These are phyloP conservation scores for Penicillium alfredii DNA, from an alignment of 495 filamentous ascomycete genomes.

Conservation along the genomic window DNA sequence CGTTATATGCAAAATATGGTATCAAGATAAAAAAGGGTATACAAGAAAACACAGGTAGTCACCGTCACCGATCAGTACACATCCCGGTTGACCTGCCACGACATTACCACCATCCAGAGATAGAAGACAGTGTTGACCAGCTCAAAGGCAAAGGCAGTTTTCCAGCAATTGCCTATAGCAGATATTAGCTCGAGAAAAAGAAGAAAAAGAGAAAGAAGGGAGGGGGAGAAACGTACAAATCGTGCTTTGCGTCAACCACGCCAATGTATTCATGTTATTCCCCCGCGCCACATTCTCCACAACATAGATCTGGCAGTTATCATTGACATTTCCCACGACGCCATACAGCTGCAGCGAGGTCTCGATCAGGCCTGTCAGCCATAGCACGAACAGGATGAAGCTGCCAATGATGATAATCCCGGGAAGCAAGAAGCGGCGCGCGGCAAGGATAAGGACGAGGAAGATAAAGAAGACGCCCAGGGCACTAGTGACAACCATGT, in stretches of 20 bases:
- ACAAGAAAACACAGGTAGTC: slow-evolving; percentile 10
- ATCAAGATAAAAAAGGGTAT: slow-evolving; percentile 8
- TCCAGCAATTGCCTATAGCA: slow-evolving; percentile 48
- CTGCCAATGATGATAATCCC: slow-evolving; percentile 83
- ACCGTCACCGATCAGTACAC: slow-evolving; percentile 1
- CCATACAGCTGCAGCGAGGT: slow-evolving; percentile 86
- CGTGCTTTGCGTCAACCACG: slow-evolving; percentile 79
- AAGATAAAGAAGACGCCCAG: slow-evolving; percentile 71
- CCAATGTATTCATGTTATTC: slow-evolving; percentile 64
- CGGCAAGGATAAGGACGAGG: slow-evolving; percentile 64
- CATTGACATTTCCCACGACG: slow-evolving; percentile 64
- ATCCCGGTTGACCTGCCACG: slow-evolving; percentile 76
- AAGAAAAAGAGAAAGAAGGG: background rate
- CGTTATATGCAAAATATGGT: slow-evolving; percentile 12
- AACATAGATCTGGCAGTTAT: slow-evolving; percentile 73
- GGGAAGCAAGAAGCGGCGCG: slow-evolving; percentile 74
- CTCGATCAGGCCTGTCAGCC: slow-evolving; percentile 87
- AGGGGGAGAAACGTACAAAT: slow-evolving; percentile 59
- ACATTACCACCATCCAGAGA: slow-evolving; percentile 93
- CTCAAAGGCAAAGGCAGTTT: slow-evolving; percentile 57
- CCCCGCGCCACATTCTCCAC: slow-evolving; percentile 50
- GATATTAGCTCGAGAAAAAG: slow-evolving; percentile 4
- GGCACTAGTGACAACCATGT: slow-evolving; percentile 67
- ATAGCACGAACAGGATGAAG: slow-evolving; percentile 92
- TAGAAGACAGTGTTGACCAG: slow-evolving; percentile 78